phyloP scores from a whole-genome alignment of 2,329 filamentous ascomycete species.

The Aschersonia sp. region DNA sequence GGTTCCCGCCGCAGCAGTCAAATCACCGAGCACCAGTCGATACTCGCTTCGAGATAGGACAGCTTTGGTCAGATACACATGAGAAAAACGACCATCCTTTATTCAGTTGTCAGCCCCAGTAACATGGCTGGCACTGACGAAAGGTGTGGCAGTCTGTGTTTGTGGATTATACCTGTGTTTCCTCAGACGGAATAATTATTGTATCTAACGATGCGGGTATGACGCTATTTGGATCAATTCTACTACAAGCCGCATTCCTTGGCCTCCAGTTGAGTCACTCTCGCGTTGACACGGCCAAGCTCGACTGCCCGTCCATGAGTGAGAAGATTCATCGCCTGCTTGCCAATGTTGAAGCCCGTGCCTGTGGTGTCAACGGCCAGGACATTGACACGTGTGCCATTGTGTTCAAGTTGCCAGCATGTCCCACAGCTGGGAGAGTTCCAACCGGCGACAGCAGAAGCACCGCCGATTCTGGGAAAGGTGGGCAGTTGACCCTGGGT shows the following conservation, averaged over 20 bases:
- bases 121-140: too few species aligned
- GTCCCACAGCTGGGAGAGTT: conserved; percentile 42
- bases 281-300: conserved; percentile 15
- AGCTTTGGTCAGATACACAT: background rate
- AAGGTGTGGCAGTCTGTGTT: too few species aligned
- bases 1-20: background rate
- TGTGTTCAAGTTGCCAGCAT: conserved; percentile 42
- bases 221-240: background rate
- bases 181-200: background rate
- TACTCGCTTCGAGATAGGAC: background rate
- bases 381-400: conserved; percentile 35
- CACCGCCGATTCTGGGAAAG: conserved; percentile 43
- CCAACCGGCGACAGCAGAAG: conserved; percentile 37
- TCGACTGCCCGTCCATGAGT: conserved; percentile 33
- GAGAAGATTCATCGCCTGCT: conserved; percentile 38
- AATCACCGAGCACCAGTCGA: background rate
- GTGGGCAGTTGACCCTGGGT: conserved; percentile 34
- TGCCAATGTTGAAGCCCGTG: conserved; percentile 39
- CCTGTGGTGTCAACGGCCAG: conserved; percentile 38
- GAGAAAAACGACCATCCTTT: background rate
- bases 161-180: too few species aligned
- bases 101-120: too few species aligned
- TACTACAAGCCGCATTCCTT: conserved; percentile 26
- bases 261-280: conserved; percentile 25
- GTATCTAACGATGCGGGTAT: background rate